Percentiles rank a stretch among this genome's conserved stretches.
Conservation (phyloP, 2,329 filamentous ascomycete genomes). For the Cercospora canescens region DNA sequence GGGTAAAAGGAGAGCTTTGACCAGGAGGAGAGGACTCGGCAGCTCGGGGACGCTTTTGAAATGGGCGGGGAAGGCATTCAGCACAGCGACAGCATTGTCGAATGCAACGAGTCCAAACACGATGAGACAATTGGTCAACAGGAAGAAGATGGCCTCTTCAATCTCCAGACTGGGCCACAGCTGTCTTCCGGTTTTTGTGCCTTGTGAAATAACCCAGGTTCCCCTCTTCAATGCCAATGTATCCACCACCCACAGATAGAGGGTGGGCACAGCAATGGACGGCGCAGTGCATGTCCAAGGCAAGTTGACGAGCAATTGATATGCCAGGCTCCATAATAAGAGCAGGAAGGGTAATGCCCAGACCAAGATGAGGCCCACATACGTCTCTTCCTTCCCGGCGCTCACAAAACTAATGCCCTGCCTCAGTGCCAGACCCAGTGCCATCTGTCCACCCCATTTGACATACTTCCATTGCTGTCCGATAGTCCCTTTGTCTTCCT, state of each 20-base stretch:
- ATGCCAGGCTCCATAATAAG: slow-evolving; percentile 63
- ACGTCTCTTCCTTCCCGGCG: slow-evolving; percentile 57
- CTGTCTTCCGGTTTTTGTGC: slow-evolving; percentile 65
- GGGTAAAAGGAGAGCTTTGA: slow-evolving; percentile 54
- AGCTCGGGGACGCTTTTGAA: slow-evolving; percentile 54
- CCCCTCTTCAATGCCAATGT: slow-evolving; percentile 66
- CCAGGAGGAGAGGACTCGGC: slow-evolving; percentile 52
- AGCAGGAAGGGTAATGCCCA: slow-evolving; percentile 69
- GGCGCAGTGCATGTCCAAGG: slow-evolving; percentile 59
- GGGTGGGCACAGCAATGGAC: slow-evolving; percentile 63
- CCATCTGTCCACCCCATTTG: slow-evolving; percentile 52
- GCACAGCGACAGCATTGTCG: slow-evolving; percentile 67
- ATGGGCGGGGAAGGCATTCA: slow-evolving; percentile 61
- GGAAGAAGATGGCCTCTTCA: slow-evolving; percentile 74
- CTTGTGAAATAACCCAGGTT: slow-evolving; percentile 69
- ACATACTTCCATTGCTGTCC: slow-evolving; percentile 41
- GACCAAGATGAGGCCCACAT: slow-evolving; percentile 67
- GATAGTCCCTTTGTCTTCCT: slow-evolving; percentile 35
- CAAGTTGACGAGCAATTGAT: slow-evolving; percentile 62
- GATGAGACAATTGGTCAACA: slow-evolving; percentile 68
- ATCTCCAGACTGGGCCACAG: slow-evolving; percentile 68
- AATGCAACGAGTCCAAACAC: slow-evolving; percentile 69
- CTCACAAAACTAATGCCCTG: slow-evolving; percentile 49
- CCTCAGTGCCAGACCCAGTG: slow-evolving; percentile 48
- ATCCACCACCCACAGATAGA: slow-evolving; percentile 73